Conservation (phyloP, 2,329 filamentous ascomycete genomes). For the Canariomyces notabilis region DNA sequence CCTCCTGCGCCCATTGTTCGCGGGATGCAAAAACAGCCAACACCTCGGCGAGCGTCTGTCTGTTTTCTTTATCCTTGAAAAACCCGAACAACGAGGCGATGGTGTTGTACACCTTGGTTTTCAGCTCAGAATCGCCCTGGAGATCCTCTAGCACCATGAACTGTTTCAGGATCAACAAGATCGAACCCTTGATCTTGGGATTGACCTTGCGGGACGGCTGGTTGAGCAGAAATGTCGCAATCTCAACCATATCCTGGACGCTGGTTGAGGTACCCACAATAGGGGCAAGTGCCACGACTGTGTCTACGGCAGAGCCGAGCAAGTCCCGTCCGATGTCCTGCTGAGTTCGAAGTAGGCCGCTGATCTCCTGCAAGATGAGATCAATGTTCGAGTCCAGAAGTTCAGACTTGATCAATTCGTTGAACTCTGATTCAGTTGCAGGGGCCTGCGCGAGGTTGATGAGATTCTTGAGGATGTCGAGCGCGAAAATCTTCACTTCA, state of each 20-base stretch:
- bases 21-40: slow-evolving; percentile 64
- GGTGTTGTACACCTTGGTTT: slow-evolving; percentile 64
- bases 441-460: slow-evolving; percentile 55
- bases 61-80: slow-evolving; percentile 75
- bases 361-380: slow-evolving; percentile 62
- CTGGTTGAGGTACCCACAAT: slow-evolving; percentile 64
- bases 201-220: slow-evolving; percentile 81
- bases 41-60: slow-evolving; percentile 68
- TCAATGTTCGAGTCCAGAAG: slow-evolving; percentile 54
- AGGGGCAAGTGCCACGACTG: slow-evolving; percentile 69
- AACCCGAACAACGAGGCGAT: slow-evolving; percentile 82
- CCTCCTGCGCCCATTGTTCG: slow-evolving; percentile 53
- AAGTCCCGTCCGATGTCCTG: slow-evolving; percentile 63
- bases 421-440: slow-evolving; percentile 51
- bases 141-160: slow-evolving; percentile 66
- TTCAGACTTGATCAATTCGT: slow-evolving; percentile 50
- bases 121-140: slow-evolving; percentile 52
- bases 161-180: slow-evolving; percentile 74
- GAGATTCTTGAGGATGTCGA: slow-evolving; percentile 69
- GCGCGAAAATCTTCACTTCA: slow-evolving; percentile 76
- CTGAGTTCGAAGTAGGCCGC: slow-evolving; percentile 56
- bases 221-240: slow-evolving; percentile 73
- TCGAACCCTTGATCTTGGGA: slow-evolving; percentile 73
- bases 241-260: slow-evolving; percentile 71
- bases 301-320: slow-evolving; percentile 72